Percentiles rank a stretch among this genome's conserved stretches.
phyloP scores from a whole-genome alignment of 2,329 filamentous ascomycete species.

The Alternaria ethzedia region DNA sequence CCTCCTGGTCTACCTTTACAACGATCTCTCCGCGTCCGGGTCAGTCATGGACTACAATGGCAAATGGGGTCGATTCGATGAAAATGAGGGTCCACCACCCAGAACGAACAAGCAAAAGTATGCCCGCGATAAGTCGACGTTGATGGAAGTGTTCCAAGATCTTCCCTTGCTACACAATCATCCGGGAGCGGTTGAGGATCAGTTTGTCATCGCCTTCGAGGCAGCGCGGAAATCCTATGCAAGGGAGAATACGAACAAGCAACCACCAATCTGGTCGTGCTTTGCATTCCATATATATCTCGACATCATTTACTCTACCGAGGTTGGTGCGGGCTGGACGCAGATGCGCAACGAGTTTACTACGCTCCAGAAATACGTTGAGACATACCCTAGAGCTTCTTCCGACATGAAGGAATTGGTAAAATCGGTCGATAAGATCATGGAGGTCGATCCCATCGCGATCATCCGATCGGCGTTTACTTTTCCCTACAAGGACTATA shows the following conservation, averaged over 20 bases:
- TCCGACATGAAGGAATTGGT: neutral
- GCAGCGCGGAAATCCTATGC: neutral
- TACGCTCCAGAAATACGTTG: neutral
- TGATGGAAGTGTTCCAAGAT: neutral
- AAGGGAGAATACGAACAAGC: neutral
- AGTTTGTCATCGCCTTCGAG: neutral
- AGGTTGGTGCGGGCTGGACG: neutral
- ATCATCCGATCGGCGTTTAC: accelerated
- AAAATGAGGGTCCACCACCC: neutral
- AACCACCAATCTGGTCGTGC: neutral
- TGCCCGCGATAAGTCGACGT: neutral
- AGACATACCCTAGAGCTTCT: neutral
- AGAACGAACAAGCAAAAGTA: neutral
- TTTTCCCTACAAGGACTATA: neutral
- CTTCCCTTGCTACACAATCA: neutral
- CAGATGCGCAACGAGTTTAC: neutral
- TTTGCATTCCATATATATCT: neutral
- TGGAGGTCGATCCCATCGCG: neutral
- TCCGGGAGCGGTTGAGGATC: neutral
- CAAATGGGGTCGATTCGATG: neutral
- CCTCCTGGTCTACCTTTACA: neutral
- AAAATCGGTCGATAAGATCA: neutral
- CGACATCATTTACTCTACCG: neutral
- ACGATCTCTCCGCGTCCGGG: neutral
- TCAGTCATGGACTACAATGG: neutral